Evolutionary conservation across 495 filamentous ascomycete species (phyloP), one percentile per base, ranked within the genome.

Genomic region (Penicillium dipodomyicola): DNA sequence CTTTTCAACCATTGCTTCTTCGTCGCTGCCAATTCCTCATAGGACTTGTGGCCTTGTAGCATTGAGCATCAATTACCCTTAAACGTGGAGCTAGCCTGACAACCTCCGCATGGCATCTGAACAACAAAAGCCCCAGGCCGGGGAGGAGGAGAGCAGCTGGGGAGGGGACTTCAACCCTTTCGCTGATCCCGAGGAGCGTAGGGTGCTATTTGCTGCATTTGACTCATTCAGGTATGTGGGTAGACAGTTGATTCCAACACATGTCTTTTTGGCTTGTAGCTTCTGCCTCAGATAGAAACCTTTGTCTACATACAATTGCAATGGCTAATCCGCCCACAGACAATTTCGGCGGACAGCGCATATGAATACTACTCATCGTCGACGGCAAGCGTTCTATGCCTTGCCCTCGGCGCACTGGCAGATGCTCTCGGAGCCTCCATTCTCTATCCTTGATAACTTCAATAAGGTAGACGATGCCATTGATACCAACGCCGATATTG

Each of bases 361-460:
- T 63, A 82, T 84, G 69, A 93, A 94, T 70, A 84, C 85, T 40
- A 97, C 95, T 19, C 93, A 97, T 69, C 82, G 88, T 12, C 84
- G 95, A 9, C 86, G 94, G 11, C 91, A 91, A 70, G 82, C 87
- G 10, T 97, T 97, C 80, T 97, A 96, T 68, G 85, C 90, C 14
- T 78, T 98, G n/a, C 90, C 93, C 2, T 81, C 84, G 30, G 72
- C 77, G 1, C 92, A 98, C 62, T 92, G 90, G 84, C 77, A 87
- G 59, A 74, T 94, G 62, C 85, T 98, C 3, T 82, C 90, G 0
- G 79, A 80, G 32, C 84, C 87, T 1, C 93, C 92, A 2, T 94
- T 96, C 76, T 89, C 84, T 47, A 84, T 92, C 51, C 77, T 96
- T 11, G 80, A 89, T 19, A 89, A 84, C 7, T 82, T 98, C 32